Base-by-base conservation (phyloP, 768 basidiomycete genomes). In the Tylopilus intermedius region DNA sequence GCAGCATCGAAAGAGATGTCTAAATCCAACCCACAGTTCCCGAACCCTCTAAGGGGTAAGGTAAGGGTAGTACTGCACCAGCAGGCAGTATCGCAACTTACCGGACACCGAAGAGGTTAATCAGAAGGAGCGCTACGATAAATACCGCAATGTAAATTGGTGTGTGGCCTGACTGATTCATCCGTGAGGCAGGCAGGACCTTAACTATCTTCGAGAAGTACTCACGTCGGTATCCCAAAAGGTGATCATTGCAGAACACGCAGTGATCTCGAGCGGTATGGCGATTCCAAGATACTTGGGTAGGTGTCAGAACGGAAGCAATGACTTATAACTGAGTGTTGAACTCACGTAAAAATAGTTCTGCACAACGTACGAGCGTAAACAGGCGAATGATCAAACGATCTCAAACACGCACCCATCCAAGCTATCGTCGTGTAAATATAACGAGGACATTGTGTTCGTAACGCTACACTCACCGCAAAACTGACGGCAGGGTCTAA, bases 221-320 rank as follows among this genome's bases (percentile, higher is more conserved):
- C 62, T 47, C 18, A 64, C 62, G n/a, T 64, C 43, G 5, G 8
- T 14, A 62, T 76, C 74, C 81, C 81, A 82, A 66, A 76, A 81
- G 30, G 69, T 64, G 46, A 81, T 70, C 49, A 83, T 60, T 18
- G 79, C 66, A n/a, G 76, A 66, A 7, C 76, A 73, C 2, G 80
- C 80, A 21, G 75, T 75, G 38, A 82, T 71, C 59, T 81, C 79
- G 21, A 77, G 73, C 2, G 77, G 76, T 14, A 79, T 60, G 5
- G 76, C 72, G 55, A 75, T 76, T n/a, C 51, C 60, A 37, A 47
- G n/a, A 50, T 44, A 58, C 62, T 64, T 4, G 18, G 21, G 3
- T 24, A 45, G 6, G 10, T 13, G 3, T 57, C 8, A 51, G 50
- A 7, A 24, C 4, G 9, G 5, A 48, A 10, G 9, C 10, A 22